Evolutionary conservation across 805 yeast species (phyloP).

Genomic region (Lipomyces chichibuensis): DNA sequence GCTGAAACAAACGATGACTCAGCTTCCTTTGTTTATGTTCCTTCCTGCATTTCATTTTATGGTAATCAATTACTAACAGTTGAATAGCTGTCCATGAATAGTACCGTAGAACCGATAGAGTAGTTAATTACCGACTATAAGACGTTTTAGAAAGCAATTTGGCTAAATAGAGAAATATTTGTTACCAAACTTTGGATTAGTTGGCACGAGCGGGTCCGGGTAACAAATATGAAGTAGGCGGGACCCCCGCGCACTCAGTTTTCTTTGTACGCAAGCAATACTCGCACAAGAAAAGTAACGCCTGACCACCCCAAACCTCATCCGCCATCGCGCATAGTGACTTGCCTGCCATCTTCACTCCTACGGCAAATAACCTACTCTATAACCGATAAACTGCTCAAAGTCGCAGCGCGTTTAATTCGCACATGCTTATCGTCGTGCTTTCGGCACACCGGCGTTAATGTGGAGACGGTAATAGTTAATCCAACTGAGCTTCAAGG

Average conservation of each 20-base stretch:
- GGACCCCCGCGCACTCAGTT: background rate
- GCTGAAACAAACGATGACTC: background rate
- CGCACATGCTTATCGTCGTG: background rate
- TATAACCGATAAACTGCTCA: background rate
- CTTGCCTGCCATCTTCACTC: too few relatives aligned
- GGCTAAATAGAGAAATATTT: background rate
- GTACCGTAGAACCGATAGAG: background rate
- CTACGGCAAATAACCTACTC: background rate
- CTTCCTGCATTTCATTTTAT: background rate
- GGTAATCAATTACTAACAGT: background rate
- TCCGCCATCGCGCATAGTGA: too few relatives aligned
- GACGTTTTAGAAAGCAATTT: background rate
- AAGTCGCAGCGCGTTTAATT: background rate
- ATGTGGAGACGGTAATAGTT: background rate
- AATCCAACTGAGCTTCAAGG: background rate
- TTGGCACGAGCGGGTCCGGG: background rate
- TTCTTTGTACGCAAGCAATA: too few relatives aligned
- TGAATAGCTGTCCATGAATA: background rate
- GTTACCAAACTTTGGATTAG: too few relatives aligned
- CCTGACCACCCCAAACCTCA: too few relatives aligned
- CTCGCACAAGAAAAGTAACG: too few relatives aligned
- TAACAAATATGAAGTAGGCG: background rate
- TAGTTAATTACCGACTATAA: too few relatives aligned
- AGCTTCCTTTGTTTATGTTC: too few relatives aligned
- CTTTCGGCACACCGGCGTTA: background rate